Evolutionary conservation across 768 basidiomycete genomes (phyloP).

Genomic region (Lyophyllum semitale): DNA sequence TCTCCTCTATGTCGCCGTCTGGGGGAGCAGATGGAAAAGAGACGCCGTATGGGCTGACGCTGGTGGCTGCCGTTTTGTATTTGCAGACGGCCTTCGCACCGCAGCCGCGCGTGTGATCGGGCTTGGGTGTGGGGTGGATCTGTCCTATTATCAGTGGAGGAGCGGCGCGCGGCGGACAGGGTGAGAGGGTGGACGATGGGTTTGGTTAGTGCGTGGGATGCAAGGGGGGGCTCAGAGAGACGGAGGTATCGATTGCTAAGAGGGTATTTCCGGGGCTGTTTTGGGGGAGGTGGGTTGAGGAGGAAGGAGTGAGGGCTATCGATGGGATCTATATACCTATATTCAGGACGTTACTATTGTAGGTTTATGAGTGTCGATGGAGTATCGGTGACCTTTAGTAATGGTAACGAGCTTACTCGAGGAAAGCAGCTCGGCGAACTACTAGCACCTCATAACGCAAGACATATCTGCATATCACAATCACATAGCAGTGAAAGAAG

Average conservation of each 20-base stretch:
- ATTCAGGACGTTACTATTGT: no score
- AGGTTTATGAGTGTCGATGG: no score
- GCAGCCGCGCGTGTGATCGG: no score
- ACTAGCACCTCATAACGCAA: no score
- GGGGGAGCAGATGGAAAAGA: neutral
- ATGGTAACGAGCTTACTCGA: no score
- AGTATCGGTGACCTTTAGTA: no score
- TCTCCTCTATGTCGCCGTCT: neutral
- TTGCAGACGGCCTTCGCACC: neutral
- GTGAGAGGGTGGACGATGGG: slow-evolving; percentile 6
- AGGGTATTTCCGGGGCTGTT: slow-evolving; percentile 15
- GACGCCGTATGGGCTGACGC: neutral
- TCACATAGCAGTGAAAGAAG: no score
- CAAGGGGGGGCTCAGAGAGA: slow-evolving; percentile 3
- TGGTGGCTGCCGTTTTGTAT: neutral
- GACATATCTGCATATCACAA: no score
- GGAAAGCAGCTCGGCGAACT: no score
- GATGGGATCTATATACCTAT: no score
- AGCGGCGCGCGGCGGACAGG: slow-evolving; percentile 17
- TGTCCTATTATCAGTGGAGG: slow-evolving; percentile 53
- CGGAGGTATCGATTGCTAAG: slow-evolving; percentile 9
- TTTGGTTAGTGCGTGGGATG: neutral
- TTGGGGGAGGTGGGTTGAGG: slow-evolving; percentile 16
- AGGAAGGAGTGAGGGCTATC: neutral
- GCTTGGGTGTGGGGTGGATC: slow-evolving; percentile 36